Percentiles rank a stretch among this genome's conserved stretches.
Conservation (phyloP, 164 flowering plant genomes). For the Magnolia kwangsiensis region DNA sequence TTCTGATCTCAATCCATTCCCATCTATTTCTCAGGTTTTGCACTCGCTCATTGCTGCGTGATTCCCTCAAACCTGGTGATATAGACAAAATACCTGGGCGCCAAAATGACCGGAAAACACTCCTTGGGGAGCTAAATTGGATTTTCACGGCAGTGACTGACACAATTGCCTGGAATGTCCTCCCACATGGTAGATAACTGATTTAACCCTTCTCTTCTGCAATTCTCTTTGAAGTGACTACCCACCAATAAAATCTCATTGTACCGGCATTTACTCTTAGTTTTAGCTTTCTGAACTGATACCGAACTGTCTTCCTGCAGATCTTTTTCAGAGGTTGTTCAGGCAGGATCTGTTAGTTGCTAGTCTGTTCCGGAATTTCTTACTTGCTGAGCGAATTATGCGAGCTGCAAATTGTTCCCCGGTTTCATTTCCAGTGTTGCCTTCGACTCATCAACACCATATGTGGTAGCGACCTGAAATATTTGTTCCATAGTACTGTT, state of each 20-base stretch:
- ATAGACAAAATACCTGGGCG: constrained; percentile 96
- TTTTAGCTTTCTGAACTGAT: not conserved
- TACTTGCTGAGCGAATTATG: constrained; percentile 99
- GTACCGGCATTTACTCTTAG: not conserved
- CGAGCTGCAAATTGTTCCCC: constrained; percentile 98
- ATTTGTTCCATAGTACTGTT: not conserved
- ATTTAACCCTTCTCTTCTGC: not conserved
- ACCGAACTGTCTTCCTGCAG: constrained; percentile 42
- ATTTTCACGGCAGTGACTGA: constrained; percentile 98
- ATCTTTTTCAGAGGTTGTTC: constrained; percentile 89
- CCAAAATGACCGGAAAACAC: constrained; percentile 93
- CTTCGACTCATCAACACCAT: constrained; percentile 98
- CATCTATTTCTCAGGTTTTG: constrained; percentile 66
- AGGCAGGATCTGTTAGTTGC: constrained; percentile 97
- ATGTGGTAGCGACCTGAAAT: constrained; percentile 67
- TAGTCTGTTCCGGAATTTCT: constrained; percentile 86
- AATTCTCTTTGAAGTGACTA: not conserved
- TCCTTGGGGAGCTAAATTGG: constrained; percentile 96
- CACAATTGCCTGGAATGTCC: constrained; percentile 99
- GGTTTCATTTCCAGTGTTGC: constrained; percentile 82
- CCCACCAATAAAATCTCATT: not conserved
- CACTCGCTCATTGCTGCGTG: constrained; percentile 73
- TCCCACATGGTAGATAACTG: constrained; percentile 76
- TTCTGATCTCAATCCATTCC: not conserved
- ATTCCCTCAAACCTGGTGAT: constrained; percentile 61